Base-by-base conservation (phyloP, 495 filamentous ascomycete genomes). In the Wilcoxina mikolae region DNA sequence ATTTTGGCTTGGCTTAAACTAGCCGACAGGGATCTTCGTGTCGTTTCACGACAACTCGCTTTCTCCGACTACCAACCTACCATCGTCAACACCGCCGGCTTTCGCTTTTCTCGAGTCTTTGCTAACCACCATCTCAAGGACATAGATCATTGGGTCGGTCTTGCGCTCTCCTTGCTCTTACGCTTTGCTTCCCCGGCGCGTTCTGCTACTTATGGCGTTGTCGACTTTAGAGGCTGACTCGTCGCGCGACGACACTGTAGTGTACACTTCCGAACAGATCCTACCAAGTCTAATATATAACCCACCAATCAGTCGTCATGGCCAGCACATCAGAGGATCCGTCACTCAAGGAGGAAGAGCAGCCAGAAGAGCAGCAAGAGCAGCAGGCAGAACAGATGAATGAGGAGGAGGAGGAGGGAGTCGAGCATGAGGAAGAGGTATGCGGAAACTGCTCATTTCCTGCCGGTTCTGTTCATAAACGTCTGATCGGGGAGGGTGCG, bases 281-380 rank as follows among this genome's bases (percentile, higher is more conserved):
- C 31, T 35, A 7, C 15, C 31, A 35, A 5, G 31, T 35, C 15
- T 15, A 15, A 7, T 15, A 35, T 7, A 5, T 7, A 35, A 35
- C 5, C 15, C 31, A 35, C 31, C n/a, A n/a, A 35, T 7, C 31
- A 5, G 31, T 35, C 31, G 15, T 15, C 31, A 35, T 35, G 31
- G 5, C 31, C 31, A 35, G 31, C 31, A 15, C 31, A 35, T 35
- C 31, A 5, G 31, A 35, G 31, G 31, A 35, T 7, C 31, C 31
- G 31, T 7, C 31, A 5, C 31, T 35, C 31, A 53, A 54, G 55
- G 29, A 51, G 53, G 46, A 54, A 57, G 49, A 50, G 47, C 23
- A 31, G 39, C 38, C 55, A 46, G 38, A 33, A 44, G 56, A 31
- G 57, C 54, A 61, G 57, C 51, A 55, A 60, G 65, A 64, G 59